Evolutionary conservation across 495 filamentous ascomycete species (phyloP), one percentile per base, ranked within the genome.

Genomic region (Mytilinidion resinicola): DNA sequence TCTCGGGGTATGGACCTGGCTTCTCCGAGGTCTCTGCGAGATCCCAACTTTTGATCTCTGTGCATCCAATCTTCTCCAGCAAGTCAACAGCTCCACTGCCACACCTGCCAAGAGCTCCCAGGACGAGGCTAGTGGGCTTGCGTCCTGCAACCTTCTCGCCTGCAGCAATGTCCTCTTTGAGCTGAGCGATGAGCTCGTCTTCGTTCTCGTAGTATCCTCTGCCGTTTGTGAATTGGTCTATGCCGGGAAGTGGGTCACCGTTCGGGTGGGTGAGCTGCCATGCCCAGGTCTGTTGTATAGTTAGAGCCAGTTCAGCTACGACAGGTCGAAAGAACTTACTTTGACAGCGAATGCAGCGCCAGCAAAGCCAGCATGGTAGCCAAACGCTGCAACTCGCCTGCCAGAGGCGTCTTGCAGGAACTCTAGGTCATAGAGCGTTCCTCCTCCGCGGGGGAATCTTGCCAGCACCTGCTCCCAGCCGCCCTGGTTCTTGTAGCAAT

Each of bases 41-140:
- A 78, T 97, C 93, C 92, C 92, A 96, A 77, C 91, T 82, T 65
- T 92, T 72, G 62, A 96, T 83, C 63, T 85, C 80, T 10, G 84
- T 81, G 34, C 96, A 76, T 44, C 90, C 92, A 20, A 83, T 86
- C 73, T 85, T 83, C 65, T 81, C 77, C 64, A 86, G 88, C 56
- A 93, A 74, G 51, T 92, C 85, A 4, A 95, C 85, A 21, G 93
- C 90, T 44, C 92, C 93, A 10, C 78, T 81, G 20, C 92, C 93
- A 69, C 91, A 96, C 52, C 92, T 85, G 53, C 93, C 92, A 20
- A 95, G 74, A 60, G 81, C 81, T 55, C 83, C 83, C 59, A 85
- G 84, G 14, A 86, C 78, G 44, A 85, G 72, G 11, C 81, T 72
- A 46, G 72, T 75, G 21, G 83, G 83, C 11, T 70, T 71, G 35